Conservation (phyloP, 2,329 filamentous ascomycete species). For the Tympanopsis confertula region DNA sequence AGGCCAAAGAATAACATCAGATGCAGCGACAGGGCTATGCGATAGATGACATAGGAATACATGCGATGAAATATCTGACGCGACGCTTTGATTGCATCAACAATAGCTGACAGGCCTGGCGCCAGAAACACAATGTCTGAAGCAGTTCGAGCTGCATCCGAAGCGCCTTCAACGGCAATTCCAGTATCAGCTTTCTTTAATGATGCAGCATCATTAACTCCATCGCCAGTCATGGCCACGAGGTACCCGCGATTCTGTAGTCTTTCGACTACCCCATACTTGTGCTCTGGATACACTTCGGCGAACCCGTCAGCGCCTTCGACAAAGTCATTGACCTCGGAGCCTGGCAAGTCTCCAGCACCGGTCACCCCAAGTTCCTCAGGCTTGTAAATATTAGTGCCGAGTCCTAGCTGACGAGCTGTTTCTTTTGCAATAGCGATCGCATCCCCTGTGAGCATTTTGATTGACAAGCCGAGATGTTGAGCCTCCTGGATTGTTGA, state of each 20-base stretch:
- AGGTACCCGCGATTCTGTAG: slow-evolving; percentile 87
- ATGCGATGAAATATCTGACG: slow-evolving; percentile 94
- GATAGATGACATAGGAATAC: slow-evolving; percentile 92
- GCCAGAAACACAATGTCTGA: slow-evolving; percentile 91
- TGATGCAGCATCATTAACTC: slow-evolving; percentile 87
- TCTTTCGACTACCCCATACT: slow-evolving; percentile 89
- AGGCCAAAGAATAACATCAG: slow-evolving; percentile 84
- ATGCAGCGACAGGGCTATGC: slow-evolving; percentile 84
- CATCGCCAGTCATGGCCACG: slow-evolving; percentile 91
- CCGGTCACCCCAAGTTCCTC: slow-evolving; percentile 83
- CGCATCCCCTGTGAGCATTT: slow-evolving; percentile 92
- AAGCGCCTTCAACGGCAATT: slow-evolving; percentile 87
- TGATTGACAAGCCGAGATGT: slow-evolving; percentile 76
- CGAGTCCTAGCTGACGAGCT: slow-evolving; percentile 79
- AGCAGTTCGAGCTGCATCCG: slow-evolving; percentile 79
- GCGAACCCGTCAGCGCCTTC: slow-evolving; percentile 92
- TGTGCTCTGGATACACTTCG: slow-evolving; percentile 90
- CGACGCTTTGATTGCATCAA: slow-evolving; percentile 83
- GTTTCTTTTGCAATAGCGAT: slow-evolving; percentile 89
- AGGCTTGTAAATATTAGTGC: slow-evolving; percentile 88
- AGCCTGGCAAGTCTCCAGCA: slow-evolving; percentile 84
- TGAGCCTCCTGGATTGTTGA: slow-evolving; percentile 86
- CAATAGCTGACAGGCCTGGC: slow-evolving; percentile 82
- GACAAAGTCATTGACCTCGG: slow-evolving; percentile 89
- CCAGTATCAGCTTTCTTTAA: slow-evolving; percentile 93